phyloP scores from a whole-genome alignment of 2,329 filamentous ascomycete species.

The Trichocomaceae sp. region DNA sequence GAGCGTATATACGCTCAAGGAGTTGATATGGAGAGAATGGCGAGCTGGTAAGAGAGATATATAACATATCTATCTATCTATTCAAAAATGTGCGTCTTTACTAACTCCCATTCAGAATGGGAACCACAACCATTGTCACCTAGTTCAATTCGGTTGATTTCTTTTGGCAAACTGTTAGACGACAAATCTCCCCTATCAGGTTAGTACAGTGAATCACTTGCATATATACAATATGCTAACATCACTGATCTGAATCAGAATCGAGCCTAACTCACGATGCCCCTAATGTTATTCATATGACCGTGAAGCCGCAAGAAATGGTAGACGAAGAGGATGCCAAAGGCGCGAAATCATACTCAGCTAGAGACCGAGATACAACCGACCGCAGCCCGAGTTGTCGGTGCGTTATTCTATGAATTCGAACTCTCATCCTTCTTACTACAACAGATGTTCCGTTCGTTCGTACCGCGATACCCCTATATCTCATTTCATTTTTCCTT shows the following conservation, averaged over 20 bases:
- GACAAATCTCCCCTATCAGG: slow-evolving; percentile 81
- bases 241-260: slow-evolving; percentile 47
- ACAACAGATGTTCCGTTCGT: neutral
- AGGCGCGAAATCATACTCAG: slow-evolving; percentile 50
- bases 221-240: neutral
- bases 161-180: slow-evolving; percentile 83
- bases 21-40: slow-evolving; percentile 91
- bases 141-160: slow-evolving; percentile 82
- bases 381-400: slow-evolving; percentile 56
- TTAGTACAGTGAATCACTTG: slow-evolving; percentile 40
- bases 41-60: slow-evolving; percentile 53
- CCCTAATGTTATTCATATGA: slow-evolving; percentile 91
- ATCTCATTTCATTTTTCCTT: neutral
- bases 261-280: slow-evolving; percentile 68
- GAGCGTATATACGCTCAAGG: slow-evolving; percentile 88
- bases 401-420: slow-evolving; percentile 54
- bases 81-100: slow-evolving; percentile 7
- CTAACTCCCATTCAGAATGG: slow-evolving; percentile 55
- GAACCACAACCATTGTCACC: slow-evolving; percentile 78
- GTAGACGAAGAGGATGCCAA: slow-evolving; percentile 74
- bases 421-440: neutral
- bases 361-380: slow-evolving; percentile 48
- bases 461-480: neutral
- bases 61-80: neutral
- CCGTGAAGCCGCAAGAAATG: slow-evolving; percentile 75